Percentiles rank a stretch among this genome's conserved stretches.
Evolutionary conservation across 768 basidiomycete species (phyloP).

Genomic region (Mycena olivaceomarginata): DNA sequence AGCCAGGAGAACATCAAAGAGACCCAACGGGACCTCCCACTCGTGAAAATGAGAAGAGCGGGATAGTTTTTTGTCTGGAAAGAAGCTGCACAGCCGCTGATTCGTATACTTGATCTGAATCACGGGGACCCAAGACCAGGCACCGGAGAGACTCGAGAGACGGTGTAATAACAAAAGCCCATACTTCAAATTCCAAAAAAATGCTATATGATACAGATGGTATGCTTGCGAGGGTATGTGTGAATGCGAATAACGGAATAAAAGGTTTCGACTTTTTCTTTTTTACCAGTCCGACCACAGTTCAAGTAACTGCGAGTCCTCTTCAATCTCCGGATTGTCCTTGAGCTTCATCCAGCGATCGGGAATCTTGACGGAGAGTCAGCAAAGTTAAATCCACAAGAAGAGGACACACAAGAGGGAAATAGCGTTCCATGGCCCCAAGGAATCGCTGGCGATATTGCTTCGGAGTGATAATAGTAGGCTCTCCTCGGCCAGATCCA

Average conservation of each 20-base stretch:
- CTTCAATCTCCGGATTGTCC: constrained; percentile 79
- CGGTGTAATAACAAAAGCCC: too few relatives aligned
- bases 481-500: constrained; percentile 88
- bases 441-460: constrained; percentile 94
- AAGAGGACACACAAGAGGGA: constrained; percentile 79
- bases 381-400: neutral
- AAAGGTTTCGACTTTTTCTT: neutral
- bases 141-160: too few relatives aligned
- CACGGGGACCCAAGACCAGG: too few relatives aligned
- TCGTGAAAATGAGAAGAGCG: too few relatives aligned
- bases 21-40: neutral
- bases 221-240: constrained; percentile 17
- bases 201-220: constrained; percentile 14
- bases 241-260: constrained; percentile 17
- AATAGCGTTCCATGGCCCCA: constrained; percentile 93
- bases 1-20: neutral
- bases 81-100: constrained; percentile 44
- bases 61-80: neutral
- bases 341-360: constrained; percentile 95
- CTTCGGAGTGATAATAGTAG: constrained; percentile 97
- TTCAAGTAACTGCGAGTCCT: constrained; percentile 77
- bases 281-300: constrained; percentile 79
- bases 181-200: neutral
- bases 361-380: constrained; percentile 74
- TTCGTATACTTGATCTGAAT: constrained; percentile 52